Percentiles rank a stretch among this genome's conserved stretches.
phyloP scores from a whole-genome alignment of 345 rosid species.

The Orychophragmus violaceus region DNA sequence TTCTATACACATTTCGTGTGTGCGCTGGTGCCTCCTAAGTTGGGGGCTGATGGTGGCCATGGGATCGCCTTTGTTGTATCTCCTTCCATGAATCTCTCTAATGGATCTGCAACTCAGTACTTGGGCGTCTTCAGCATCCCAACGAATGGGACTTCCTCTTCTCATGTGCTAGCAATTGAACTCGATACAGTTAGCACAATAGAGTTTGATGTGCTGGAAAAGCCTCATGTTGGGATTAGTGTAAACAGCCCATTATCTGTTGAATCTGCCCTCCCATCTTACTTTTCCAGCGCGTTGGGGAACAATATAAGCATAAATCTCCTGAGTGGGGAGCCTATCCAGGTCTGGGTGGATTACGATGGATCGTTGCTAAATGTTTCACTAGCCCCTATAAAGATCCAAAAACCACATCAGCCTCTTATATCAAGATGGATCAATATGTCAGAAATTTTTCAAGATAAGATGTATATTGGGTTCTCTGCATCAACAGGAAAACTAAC shows the following conservation, averaged over 20 bases:
- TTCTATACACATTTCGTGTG: conserved; percentile 39
- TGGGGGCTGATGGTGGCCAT: conserved; percentile 39
- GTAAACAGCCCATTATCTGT: conserved; percentile 1
- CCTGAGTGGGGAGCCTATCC: conserved; percentile 36
- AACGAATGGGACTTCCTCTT: conserved; percentile 21
- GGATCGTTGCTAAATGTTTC: conserved; percentile 30
- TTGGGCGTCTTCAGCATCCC: conserved; percentile 42
- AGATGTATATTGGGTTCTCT: conserved; percentile 54
- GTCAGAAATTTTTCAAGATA: conserved; percentile 28
- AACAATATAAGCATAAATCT: conserved; percentile 31
- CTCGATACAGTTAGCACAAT: conserved; percentile 36
- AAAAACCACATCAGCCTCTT: conserved; percentile 42
- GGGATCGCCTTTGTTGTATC: conserved; percentile 39
- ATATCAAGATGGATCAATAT: conserved; percentile 37
- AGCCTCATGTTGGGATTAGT: conserved; percentile 48
- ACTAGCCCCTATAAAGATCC: conserved; percentile 23
- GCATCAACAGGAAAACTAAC: conserved; percentile 34
- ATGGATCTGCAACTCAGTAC: conserved; percentile 7
- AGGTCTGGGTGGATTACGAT: conserved; percentile 50
- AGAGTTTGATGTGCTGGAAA: conserved; percentile 27
- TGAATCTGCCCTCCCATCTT: background rate
- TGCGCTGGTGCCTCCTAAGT: conserved; percentile 33
- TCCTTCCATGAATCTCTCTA: conserved; percentile 19
- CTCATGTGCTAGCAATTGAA: conserved; percentile 53
- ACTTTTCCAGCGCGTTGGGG: background rate